phyloP scores from a whole-genome alignment of 2,329 filamentous ascomycete genomes.

The Cadophora malorum region DNA sequence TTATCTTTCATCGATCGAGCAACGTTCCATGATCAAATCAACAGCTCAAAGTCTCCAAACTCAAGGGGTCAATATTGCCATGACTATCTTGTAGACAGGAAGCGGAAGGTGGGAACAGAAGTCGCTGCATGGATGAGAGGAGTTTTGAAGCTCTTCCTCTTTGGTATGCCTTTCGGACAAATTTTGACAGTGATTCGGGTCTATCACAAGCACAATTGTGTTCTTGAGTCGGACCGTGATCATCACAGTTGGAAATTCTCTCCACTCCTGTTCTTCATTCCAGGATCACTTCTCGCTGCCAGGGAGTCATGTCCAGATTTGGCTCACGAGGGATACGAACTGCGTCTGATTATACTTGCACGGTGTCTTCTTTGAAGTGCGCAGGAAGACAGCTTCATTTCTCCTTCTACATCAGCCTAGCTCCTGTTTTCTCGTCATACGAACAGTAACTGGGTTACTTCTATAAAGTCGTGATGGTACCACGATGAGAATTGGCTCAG shows the following conservation, averaged over 20 bases:
- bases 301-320: not conserved
- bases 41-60: not conserved
- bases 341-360: too few species aligned
- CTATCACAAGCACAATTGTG: not conserved
- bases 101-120: not conserved
- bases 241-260: not conserved
- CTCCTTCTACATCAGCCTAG: not conserved
- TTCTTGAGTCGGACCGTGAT: not conserved
- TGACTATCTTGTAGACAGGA: not conserved
- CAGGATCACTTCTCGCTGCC: not conserved
- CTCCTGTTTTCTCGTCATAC: not conserved
- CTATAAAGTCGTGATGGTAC: not conserved
- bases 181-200: not conserved
- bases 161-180: not conserved
- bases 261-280: not conserved
- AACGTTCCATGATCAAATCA: not conserved
- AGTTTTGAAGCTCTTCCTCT: not conserved
- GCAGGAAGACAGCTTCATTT: not conserved
- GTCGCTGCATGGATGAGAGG: not conserved
- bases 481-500: not conserved
- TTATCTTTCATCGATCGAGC: not conserved
- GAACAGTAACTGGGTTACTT: not conserved
- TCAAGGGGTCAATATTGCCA: not conserved
- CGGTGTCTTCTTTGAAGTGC: not conserved
- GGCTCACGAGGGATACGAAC: constrained; percentile 3